Conservation (phyloP, 257 asterid genomes). For the Lycium barbarum region DNA sequence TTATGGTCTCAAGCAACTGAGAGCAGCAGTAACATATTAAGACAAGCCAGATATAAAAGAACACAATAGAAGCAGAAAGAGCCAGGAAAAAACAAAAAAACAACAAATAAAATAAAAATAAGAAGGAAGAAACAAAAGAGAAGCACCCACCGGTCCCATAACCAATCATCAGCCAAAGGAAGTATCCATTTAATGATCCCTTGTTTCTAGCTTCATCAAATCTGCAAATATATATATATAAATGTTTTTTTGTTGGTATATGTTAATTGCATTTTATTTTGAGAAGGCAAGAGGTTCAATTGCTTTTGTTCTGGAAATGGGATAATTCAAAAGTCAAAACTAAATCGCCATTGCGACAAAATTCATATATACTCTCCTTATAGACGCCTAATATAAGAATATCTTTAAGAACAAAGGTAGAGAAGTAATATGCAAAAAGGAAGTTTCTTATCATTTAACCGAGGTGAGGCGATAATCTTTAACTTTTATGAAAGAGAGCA, state of each 20-base stretch:
- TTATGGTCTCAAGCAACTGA: not conserved
- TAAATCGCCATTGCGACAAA: not conserved
- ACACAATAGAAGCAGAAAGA: not conserved
- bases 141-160: slow-evolving; percentile 81
- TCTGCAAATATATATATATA: slow-evolving; percentile 47
- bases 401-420: slow-evolving; percentile 12
- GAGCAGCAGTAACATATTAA: not conserved
- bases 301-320: not conserved
- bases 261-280: too few relatives aligned
- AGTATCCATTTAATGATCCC: slow-evolving; percentile 75
- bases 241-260: too few relatives aligned
- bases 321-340: not conserved
- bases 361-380: slow-evolving; percentile 1
- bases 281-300: not conserved
- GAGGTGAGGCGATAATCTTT: not conserved
- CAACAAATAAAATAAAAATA: slow-evolving; percentile 10
- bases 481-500: not conserved
- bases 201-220: slow-evolving; percentile 86
- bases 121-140: slow-evolving; percentile 20
- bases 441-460: not conserved
- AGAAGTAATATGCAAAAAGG: not conserved
- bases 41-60: not conserved
- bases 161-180: slow-evolving; percentile 82
- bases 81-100: not conserved
- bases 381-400: not conserved